These are phyloP conservation scores for Nyctanthes arbortristis DNA, from an alignment of 257 asterid species.

Conservation along the genomic window DNA sequence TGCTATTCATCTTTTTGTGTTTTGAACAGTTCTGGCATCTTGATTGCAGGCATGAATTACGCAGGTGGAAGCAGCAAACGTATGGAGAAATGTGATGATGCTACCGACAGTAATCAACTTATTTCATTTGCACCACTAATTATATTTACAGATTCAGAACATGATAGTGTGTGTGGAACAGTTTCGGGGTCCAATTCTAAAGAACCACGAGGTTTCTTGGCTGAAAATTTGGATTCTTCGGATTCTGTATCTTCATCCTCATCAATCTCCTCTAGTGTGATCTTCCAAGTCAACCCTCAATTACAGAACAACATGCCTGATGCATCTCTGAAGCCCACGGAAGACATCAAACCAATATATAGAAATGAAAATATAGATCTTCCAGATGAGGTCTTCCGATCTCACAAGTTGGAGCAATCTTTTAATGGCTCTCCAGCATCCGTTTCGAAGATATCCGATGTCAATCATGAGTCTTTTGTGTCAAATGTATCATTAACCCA, in stretches of 20 bases:
- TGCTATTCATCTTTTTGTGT: not conserved
- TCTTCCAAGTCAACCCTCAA: constrained; percentile 32
- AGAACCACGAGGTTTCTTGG: constrained; percentile 21
- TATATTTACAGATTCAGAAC: constrained; percentile 20
- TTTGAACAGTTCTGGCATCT: constrained; percentile 18
- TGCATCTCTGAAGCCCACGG: constrained; percentile 25
- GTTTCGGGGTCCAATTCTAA: constrained; percentile 21
- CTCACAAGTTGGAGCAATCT: constrained; percentile 29
- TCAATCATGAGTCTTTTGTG: constrained; percentile 31
- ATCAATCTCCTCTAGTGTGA: constrained; percentile 34
- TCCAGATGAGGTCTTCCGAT: constrained; percentile 31
- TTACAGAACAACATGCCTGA: constrained; percentile 16
- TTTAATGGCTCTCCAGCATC: constrained; percentile 29
- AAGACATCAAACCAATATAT: constrained; percentile 7
- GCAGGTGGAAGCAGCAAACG: constrained; percentile 26
- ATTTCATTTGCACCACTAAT: constrained; percentile 26
- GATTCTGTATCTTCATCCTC: constrained; percentile 37
- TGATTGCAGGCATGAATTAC: constrained; percentile 44
- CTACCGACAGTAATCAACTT: constrained; percentile 15
- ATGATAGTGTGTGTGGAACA: constrained; percentile 27
- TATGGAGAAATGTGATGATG: constrained; percentile 22
- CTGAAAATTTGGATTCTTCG: constrained; percentile 37
- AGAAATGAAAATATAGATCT: constrained; percentile 20
- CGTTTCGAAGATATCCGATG: constrained; percentile 36
- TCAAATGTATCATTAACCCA: constrained; percentile 30